phyloP scores from a whole-genome alignment of 371 early-diverging fungal genomes.

The Syncephalastrum sp. region DNA sequence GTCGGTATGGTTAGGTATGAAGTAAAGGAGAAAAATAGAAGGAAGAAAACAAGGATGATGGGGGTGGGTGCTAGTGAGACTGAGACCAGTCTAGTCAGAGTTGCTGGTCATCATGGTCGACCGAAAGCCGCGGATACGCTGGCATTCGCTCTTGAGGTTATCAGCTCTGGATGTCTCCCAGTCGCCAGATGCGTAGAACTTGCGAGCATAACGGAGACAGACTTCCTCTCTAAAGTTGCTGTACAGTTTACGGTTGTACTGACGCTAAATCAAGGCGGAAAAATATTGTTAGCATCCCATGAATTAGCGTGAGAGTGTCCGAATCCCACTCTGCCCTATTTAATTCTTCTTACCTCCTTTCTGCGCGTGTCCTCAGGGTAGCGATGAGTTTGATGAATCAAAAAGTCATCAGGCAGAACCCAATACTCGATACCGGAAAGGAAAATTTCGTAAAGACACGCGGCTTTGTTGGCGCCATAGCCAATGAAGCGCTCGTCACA shows the following conservation, averaged over 20 bases:
- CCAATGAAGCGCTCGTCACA: constrained; percentile 77
- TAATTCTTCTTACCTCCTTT: constrained; percentile 49
- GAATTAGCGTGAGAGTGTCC: background rate
- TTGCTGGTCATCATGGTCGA: constrained; percentile 16
- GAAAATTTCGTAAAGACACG: constrained; percentile 70
- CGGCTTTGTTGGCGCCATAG: constrained; percentile 75
- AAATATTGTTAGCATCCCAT: background rate
- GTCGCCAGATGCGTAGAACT: constrained; percentile 52
- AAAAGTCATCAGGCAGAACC: constrained; percentile 63
- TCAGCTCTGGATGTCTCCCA: constrained; percentile 48
- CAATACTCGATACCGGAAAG: constrained; percentile 66
- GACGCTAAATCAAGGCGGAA: constrained; percentile 39
- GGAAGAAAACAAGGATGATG: too few species aligned
- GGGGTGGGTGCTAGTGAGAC: too few species aligned
- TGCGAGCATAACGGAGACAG: constrained; percentile 62
- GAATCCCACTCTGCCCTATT: background rate
- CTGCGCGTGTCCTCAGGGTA: constrained; percentile 63
- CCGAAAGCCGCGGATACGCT: constrained; percentile 45
- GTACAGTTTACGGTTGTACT: constrained; percentile 63
- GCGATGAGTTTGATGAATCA: constrained; percentile 68
- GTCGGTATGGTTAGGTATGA: too few species aligned
- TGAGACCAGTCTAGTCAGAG: too few species aligned
- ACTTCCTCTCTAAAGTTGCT: constrained; percentile 65
- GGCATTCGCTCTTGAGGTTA: constrained; percentile 54
- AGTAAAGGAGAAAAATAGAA: too few species aligned